These are phyloP conservation scores for Coemansia sp. DNA, from an alignment of 192 early-diverging fungal genomes.

Conservation along the genomic window DNA sequence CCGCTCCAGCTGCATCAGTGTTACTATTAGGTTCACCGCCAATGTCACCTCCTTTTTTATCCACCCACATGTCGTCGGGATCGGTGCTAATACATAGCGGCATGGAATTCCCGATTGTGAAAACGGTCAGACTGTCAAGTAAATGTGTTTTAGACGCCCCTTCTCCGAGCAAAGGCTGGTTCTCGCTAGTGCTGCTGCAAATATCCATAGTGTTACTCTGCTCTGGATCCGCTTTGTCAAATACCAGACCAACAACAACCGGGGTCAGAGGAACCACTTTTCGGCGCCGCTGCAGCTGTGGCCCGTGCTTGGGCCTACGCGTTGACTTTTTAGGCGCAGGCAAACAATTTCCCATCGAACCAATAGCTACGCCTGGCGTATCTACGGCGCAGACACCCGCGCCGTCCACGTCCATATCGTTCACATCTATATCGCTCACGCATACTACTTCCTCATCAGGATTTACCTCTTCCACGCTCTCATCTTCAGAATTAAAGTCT, in stretches of 20 bases:
- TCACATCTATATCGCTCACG: constrained; percentile 22
- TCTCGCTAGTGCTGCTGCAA: not conserved
- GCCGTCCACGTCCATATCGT: no score
- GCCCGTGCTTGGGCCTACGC: not conserved
- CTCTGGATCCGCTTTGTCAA: not conserved
- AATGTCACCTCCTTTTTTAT: not conserved
- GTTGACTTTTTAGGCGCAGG: constrained; percentile 4
- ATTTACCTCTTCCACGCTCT: constrained; percentile 42
- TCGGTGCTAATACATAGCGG: constrained; percentile 28
- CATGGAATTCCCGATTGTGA: not conserved
- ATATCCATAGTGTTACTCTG: not conserved
- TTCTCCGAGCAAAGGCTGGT: not conserved
- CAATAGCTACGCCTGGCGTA: not conserved
- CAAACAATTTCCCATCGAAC: not conserved
- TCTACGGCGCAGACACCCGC: not conserved
- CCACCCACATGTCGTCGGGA: constrained; percentile 9
- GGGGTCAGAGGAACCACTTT: constrained; percentile 39
- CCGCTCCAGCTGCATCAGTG: not conserved
- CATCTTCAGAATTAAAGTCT: constrained; percentile 40
- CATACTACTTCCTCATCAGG: constrained; percentile 31
- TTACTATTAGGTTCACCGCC: not conserved
- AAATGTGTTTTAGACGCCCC: not conserved
- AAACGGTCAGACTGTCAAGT: constrained; percentile 15
- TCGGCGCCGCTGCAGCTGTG: constrained; percentile 13
- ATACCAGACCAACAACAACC: constrained; percentile 25